Percentiles rank a stretch among this genome's conserved stretches.
phyloP scores from a whole-genome alignment of 768 basidiomycete species.

The Sporobolomyces pararoseus region DNA sequence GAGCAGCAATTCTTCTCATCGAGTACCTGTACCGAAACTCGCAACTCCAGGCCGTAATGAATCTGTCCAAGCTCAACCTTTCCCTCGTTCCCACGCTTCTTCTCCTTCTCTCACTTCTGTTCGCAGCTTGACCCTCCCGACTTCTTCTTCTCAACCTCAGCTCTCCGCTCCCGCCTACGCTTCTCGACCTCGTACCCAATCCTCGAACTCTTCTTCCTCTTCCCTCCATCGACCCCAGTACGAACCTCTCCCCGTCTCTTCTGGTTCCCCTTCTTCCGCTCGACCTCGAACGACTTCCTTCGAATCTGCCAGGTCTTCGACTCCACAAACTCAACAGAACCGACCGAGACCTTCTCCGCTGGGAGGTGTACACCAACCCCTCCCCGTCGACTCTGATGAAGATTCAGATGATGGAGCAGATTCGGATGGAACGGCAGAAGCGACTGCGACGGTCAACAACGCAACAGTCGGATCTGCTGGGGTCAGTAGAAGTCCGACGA shows the following conservation, averaged over 20 bases:
- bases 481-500: not conserved
- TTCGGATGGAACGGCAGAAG: slow-evolving; percentile 34
- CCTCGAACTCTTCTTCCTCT: slow-evolving; percentile 21
- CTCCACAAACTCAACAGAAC: slow-evolving; percentile 12
- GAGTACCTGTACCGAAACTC: not conserved
- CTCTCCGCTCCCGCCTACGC: not conserved
- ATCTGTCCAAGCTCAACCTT: not conserved
- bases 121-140: not conserved
- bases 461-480: not conserved
- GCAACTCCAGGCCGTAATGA: too few species aligned
- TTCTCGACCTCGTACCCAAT: slow-evolving; percentile 21
- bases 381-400: slow-evolving; percentile 1
- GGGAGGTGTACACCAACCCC: not conserved
- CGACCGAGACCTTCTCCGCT: slow-evolving; percentile 14
- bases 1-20: slow-evolving; percentile 17
- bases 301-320: slow-evolving; percentile 26
- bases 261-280: not conserved
- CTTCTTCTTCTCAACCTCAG: not conserved
- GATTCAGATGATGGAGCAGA: slow-evolving; percentile 22
- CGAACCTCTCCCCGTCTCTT: not conserved
- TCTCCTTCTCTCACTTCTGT: slow-evolving; percentile 1
- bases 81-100: not conserved
- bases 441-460: slow-evolving; percentile 14
- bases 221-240: not conserved
- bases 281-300: slow-evolving; percentile 12